Evolutionary conservation across 2,329 filamentous ascomycete species (phyloP).

Genomic region (Alternaria viburni): DNA sequence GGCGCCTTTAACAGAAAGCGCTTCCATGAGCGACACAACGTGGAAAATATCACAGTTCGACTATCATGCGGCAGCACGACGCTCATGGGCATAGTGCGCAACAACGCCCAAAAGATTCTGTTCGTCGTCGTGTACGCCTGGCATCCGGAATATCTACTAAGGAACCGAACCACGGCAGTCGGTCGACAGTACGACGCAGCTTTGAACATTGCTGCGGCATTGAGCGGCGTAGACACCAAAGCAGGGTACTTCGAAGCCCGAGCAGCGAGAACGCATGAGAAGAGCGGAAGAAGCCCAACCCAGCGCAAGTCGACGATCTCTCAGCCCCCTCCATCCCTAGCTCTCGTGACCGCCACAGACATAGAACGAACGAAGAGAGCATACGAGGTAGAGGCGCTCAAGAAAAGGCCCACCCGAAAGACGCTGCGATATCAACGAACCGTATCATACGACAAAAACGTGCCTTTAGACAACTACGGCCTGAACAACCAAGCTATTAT

Average conservation of each 20-base stretch:
- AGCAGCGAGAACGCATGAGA: neutral
- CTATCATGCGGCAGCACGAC: too few species aligned
- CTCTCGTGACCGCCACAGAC: neutral
- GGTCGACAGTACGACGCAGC: neutral
- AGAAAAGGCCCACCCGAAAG: neutral
- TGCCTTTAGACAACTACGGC: too few species aligned
- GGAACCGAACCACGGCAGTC: neutral
- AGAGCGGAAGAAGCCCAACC: neutral
- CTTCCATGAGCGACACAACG: too few species aligned
- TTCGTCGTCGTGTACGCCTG: neutral
- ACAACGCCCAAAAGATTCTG: neutral
- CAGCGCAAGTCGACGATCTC: neutral
- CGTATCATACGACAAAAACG: too few species aligned
- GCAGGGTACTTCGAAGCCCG: neutral
- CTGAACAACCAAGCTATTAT: too few species aligned
- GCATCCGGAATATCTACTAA: neutral
- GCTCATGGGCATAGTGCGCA: too few species aligned
- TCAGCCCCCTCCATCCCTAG: neutral
- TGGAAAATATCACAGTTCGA: too few species aligned
- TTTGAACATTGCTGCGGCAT: neutral
- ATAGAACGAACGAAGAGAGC: neutral
- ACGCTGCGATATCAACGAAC: neutral
- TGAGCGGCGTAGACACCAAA: neutral
- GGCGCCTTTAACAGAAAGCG: too few species aligned
- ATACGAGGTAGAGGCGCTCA: neutral